Evolutionary conservation across 2,329 filamentous ascomycete genomes (phyloP).

Genomic region (Exophiala spinifera): DNA sequence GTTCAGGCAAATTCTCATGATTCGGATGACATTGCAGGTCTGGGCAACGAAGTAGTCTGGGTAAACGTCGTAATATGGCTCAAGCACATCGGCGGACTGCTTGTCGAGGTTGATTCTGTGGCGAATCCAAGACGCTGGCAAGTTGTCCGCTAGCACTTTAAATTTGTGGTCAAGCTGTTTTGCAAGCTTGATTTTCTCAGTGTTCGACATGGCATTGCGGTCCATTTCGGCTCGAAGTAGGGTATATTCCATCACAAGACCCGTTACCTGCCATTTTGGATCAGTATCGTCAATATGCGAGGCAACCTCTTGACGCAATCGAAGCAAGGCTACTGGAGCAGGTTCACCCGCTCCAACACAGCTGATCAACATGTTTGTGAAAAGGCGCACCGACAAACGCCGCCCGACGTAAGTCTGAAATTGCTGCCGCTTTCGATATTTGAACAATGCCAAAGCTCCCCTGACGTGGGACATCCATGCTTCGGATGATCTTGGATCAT

Average conservation of each 20-base stretch:
- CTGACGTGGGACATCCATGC: conserved; percentile 41
- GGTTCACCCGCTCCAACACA: conserved; percentile 29
- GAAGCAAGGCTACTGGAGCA: conserved; percentile 43
- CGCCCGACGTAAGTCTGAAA: conserved; percentile 27
- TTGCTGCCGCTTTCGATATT: conserved; percentile 32
- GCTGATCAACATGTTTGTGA: conserved; percentile 33
- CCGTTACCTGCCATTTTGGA: conserved; percentile 34
- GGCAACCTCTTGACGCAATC: conserved; percentile 36
- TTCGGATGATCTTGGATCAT: conserved; percentile 17
- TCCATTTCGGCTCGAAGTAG: conserved; percentile 28
- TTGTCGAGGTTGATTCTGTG: conserved; percentile 11
- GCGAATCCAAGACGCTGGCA: conserved; percentile 15
- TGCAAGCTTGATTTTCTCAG: conserved; percentile 25
- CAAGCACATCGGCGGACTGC: conserved; percentile 23
- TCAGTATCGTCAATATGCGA: conserved; percentile 28
- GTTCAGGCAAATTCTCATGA: conserved; percentile 35
- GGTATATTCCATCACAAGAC: conserved; percentile 32
- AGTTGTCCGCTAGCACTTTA: conserved; percentile 22
- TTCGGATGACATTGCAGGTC: conserved; percentile 34
- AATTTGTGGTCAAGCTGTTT: conserved; percentile 31
- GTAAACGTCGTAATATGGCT: conserved; percentile 32
- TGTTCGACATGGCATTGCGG: conserved; percentile 14
- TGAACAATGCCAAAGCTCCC: conserved; percentile 36
- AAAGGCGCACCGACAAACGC: conserved; percentile 26
- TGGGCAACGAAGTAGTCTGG: conserved; percentile 32